Conservation (phyloP, 2,329 filamentous ascomycete genomes). For the Claviceps monticola region DNA sequence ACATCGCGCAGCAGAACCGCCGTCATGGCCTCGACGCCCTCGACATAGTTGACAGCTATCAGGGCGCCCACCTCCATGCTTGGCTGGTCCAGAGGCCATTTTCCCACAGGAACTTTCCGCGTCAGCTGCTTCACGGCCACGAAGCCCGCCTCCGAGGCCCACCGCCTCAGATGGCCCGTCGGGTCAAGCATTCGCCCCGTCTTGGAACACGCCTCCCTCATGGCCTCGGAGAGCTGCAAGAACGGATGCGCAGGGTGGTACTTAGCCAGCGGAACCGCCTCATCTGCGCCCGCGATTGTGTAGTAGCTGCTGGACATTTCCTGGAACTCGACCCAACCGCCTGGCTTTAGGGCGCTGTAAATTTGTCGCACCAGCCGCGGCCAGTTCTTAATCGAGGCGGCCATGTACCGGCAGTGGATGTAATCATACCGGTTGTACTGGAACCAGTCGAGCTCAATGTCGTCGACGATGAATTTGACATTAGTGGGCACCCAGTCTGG, state of each 20-base stretch:
- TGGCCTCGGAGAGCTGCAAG: constrained; percentile 13
- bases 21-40: constrained; percentile 25
- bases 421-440: constrained; percentile 16
- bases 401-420: constrained; percentile 23
- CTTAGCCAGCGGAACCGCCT: constrained; percentile 14
- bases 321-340: constrained; percentile 33
- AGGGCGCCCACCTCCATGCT: constrained; percentile 24
- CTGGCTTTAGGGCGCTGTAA: constrained; percentile 26
- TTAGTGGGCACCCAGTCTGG: constrained; percentile 40
- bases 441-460: constrained; percentile 42
- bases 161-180: constrained; percentile 14
- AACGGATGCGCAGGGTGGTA: constrained; percentile 19
- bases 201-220: constrained; percentile 13
- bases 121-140: constrained; percentile 15
- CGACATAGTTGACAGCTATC: constrained; percentile 22
- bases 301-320: constrained; percentile 23
- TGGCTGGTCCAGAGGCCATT: constrained; percentile 27
- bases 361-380: constrained; percentile 12
- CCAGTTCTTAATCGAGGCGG: constrained; percentile 20
- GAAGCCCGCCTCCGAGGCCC: constrained; percentile 23
- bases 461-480: constrained; percentile 43
- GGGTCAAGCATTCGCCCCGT: constrained; percentile 18
- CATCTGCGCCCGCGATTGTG: constrained; percentile 20
- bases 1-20: constrained; percentile 24
- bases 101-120: constrained; percentile 22